Base-by-base conservation (phyloP, 2,329 filamentous ascomycete species). In the Verticillium nubilum region DNA sequence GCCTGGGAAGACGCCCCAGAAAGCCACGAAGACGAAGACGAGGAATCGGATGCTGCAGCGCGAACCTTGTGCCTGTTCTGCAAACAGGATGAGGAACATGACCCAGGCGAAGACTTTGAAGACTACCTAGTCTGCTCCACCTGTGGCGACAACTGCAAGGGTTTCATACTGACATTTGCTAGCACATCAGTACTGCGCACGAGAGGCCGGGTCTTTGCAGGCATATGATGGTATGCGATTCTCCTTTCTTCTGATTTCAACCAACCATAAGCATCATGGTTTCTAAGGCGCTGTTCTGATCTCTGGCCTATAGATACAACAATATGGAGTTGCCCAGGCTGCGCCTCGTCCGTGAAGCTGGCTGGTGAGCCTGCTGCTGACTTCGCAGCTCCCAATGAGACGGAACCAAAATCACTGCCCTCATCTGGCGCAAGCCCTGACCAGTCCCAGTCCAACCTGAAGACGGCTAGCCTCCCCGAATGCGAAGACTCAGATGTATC, bases 161-260 rank as follows among this genome's bases (percentile, higher is more conserved):
- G 90, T 85, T 58, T 50, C 25, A 53, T 28, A 17, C 52, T 29
- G 19, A 50, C 42, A n/a, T 25, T 7, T 19, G 15, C 71, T 78
- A 97, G 94, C 92, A 69, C 94, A 98, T 79, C 87, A 89, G 73
- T 89, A 95, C 82, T 97, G 94, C 76, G 93, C 92, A 60, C 86
- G 89, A 70, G 85, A 89, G 71, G 84, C 86, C 71, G 84, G 84
- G 61, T 85, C 85, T 64, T 76, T 61, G 5, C 26, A 26, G 10
- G 33, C 58, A 3, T n/a, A 28, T 17, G 59, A 12, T 17, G 84
- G 90, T 92, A 82, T 73, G 82, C 33, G 19, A 23, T n/a, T n/a
- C 9, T 23, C 5, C 12, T 23, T 50, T 10, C 9, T 25, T 12
- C 25, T n/a, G 9, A 9, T 10, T 23, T 13, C 19, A 47, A n/a